phyloP scores from a whole-genome alignment of 78 protist genomes.

The Corallochytrium limacisporum region DNA sequence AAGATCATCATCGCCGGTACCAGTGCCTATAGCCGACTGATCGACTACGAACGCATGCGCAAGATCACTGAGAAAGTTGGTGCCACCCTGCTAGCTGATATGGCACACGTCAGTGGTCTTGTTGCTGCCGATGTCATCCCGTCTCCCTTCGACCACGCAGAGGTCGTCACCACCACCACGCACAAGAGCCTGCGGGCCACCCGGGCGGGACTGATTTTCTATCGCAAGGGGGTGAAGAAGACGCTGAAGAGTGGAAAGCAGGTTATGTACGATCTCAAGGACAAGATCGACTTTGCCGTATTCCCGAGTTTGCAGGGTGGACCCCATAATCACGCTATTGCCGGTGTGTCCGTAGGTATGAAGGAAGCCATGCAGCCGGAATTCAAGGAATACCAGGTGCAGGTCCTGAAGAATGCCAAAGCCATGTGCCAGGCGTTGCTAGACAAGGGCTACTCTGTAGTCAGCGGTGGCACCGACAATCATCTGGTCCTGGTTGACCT shows the following conservation, averaged over 20 bases:
- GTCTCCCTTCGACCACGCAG: constrained; percentile 76
- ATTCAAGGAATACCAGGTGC: constrained; percentile 62
- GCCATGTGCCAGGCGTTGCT: constrained; percentile 62
- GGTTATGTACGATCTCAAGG: constrained; percentile 34
- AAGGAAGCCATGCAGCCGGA: constrained; percentile 59
- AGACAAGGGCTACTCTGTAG: constrained; percentile 68
- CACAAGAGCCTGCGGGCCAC: constrained; percentile 99
- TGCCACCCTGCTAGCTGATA: constrained; percentile 81
- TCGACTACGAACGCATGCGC: constrained; percentile 80
- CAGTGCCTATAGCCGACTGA: constrained; percentile 91
- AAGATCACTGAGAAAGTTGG: constrained; percentile 70
- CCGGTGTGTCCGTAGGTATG: constrained; percentile 78
- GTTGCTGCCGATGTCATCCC: constrained; percentile 70
- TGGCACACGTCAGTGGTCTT: constrained; percentile 97
- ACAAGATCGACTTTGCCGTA: constrained; percentile 72
- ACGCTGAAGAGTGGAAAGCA: constrained; percentile 7
- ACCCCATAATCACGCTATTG: constrained; percentile 95
- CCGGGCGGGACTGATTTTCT: constrained; percentile 94
- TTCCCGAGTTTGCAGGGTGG: constrained; percentile 96
- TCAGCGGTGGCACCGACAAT: constrained; percentile 92
- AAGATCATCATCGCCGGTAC: constrained; percentile 82
- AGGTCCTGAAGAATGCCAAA: constrained; percentile 59
- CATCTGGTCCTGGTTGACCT: constrained; percentile 86
- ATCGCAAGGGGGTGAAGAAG: constrained; percentile 55
- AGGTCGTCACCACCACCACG: constrained; percentile 98